phyloP scores from a whole-genome alignment of 169 alveolate genomes.

The Cryptosporidium felis region DNA sequence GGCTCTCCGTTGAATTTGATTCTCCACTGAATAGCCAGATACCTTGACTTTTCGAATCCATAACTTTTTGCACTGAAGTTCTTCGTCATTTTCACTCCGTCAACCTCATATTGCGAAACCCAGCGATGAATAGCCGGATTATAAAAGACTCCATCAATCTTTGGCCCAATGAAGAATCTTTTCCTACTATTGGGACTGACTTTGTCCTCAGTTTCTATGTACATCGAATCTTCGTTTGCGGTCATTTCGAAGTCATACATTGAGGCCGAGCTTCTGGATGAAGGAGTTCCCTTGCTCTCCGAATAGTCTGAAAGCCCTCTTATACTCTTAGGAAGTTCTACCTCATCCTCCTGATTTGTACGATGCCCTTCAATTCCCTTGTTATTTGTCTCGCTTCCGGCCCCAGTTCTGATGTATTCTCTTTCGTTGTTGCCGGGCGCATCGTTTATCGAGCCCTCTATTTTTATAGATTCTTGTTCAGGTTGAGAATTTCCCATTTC shows the following conservation, averaged over 20 bases:
- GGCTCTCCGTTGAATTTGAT: conserved; percentile 61
- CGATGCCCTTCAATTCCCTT: too few relatives aligned
- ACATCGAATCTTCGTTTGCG: conserved; percentile 16
- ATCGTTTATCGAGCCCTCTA: too few relatives aligned
- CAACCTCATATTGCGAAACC: conserved; percentile 64
- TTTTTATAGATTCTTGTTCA: too few relatives aligned
- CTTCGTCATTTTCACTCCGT: conserved; percentile 31
- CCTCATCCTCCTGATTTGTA: too few relatives aligned
- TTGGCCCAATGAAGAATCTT: conserved; percentile 65
- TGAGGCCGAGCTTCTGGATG: conserved; percentile 6
- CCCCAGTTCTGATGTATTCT: too few relatives aligned
- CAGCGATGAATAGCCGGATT: conserved; percentile 63
- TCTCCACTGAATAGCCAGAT: conserved; percentile 61
- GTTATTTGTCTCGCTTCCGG: too few relatives aligned
- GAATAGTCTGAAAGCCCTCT: background rate
- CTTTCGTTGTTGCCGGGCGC: too few relatives aligned
- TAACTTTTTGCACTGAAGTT: conserved; percentile 65
- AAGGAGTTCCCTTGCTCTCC: background rate
- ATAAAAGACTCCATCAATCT: conserved; percentile 46
- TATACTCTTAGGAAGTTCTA: background rate
- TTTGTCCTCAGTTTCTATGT: conserved; percentile 41
- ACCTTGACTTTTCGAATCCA: conserved; percentile 68
- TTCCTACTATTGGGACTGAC: conserved; percentile 15
- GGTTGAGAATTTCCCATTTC: too few relatives aligned
- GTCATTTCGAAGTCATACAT: background rate